Percentiles rank a stretch among this genome's conserved stretches.
Conservation (phyloP, 257 asterid genomes). For the Nicotiana tomentosiformis region DNA sequence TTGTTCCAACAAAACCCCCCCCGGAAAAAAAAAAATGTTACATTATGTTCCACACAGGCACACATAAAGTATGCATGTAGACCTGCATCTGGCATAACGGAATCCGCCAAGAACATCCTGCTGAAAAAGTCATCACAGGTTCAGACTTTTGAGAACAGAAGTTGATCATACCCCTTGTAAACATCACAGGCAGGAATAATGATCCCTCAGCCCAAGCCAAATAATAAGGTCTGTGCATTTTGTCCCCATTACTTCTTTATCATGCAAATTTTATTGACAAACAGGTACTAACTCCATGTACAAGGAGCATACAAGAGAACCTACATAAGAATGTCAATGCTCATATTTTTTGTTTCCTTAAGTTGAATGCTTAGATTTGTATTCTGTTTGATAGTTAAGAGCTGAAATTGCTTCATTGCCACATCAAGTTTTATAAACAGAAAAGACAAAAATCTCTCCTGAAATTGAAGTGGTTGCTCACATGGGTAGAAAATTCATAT, state of each 20-base stretch:
- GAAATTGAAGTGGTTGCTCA: neutral
- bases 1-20: neutral
- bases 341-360: neutral
- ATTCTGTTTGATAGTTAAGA: neutral
- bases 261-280: neutral
- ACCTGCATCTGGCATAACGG: neutral
- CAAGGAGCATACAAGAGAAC: neutral
- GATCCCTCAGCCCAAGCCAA: neutral
- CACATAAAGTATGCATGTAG: neutral
- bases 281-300: neutral
- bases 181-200: neutral
- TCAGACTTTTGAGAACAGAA: neutral
- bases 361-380: neutral
- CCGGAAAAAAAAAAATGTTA: too few species aligned
- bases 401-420: neutral
- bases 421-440: neutral
- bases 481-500: neutral
- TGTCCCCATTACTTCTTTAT: neutral
- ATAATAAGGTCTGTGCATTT: neutral
- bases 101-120: neutral
- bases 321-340: neutral
- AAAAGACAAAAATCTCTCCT: neutral
- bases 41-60: neutral
- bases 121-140: neutral
- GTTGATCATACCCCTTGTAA: neutral